Base-by-base conservation (phyloP, 83 land plant genomes). In the Thuja plicata region DNA sequence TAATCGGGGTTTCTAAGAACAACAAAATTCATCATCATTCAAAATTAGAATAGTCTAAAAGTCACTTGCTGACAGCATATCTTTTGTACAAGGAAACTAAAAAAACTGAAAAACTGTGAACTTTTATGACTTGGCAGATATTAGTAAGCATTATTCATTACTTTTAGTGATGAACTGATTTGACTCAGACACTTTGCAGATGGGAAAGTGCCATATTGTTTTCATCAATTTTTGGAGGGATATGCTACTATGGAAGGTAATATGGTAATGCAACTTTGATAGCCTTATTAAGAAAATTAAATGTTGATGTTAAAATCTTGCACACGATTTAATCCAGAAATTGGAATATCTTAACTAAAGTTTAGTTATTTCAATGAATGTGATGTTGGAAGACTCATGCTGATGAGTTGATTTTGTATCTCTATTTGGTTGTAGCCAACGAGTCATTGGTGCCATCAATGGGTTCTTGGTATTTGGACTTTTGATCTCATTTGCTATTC, bases 181-280 rank as follows among this genome's bases (percentile, higher is more conserved):
- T 46, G 13, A 43, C 32, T 82, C 30, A n/a, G 16, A 82, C 30
- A 46, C 35, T 40, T 90, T 91, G 89, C 97, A 98, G 99, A 92
- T 98, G 99, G 99, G 92, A 93, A 82, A 91, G 98, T 93, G 99
- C 97, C 48, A 89, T 92, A 37, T 88, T 96, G 76, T 98, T 98
- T 88, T 93, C 99, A 46, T 92, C 94, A 89, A 87, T 89, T 38
- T 90, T 98, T 71, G 99, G 99, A 91, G 95, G 99, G 79, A 87
- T 98, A 85, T 98, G 99, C 93, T 98, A 96, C 92, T 95, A 91
- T 91, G 99, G 98, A 93, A 98, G 99, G 99, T 98, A 57, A 70
- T 55, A 70, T 50, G 32, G 10, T 50, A 90, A 48, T 77, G 19
- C 70, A 43, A 17, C 27, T 19, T 80, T 80, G 37, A 80, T n/a